A percentile compares a stretch with the other conserved stretches of the same genome.
These are phyloP conservation scores for Kodamaea nitidulidarum DNA, from an alignment of 805 yeast species.

Conservation along the genomic window DNA sequence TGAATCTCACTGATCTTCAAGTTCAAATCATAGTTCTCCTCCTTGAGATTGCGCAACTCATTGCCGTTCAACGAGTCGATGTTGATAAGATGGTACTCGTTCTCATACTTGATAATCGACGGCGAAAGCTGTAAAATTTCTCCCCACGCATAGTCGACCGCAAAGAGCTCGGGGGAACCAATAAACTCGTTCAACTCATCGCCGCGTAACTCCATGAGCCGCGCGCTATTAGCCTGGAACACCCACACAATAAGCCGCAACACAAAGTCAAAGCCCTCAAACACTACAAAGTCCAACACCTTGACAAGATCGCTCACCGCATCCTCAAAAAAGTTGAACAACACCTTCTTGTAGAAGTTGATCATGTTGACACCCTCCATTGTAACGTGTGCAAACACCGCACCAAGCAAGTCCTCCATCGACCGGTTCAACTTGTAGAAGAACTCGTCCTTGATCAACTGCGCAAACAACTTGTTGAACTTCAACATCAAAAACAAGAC, in stretches of 20 bases:
- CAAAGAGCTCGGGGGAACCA: slow-evolving; percentile 16
- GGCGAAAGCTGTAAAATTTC: slow-evolving; percentile 19
- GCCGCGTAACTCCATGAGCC: slow-evolving; percentile 19
- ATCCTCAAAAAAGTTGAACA: slow-evolving; percentile 19
- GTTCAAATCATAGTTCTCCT: slow-evolving; percentile 32
- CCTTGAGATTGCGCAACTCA: slow-evolving; percentile 36
- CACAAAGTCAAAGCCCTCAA: slow-evolving; percentile 39
- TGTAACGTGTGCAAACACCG: slow-evolving; percentile 28
- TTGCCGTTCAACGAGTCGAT: slow-evolving; percentile 36
- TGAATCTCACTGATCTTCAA: slow-evolving; percentile 24
- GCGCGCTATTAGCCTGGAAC: slow-evolving; percentile 15
- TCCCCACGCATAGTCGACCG: slow-evolving; percentile 10
- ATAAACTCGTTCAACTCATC: slow-evolving; percentile 23
- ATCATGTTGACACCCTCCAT: slow-evolving; percentile 34
- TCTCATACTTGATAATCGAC: slow-evolving; percentile 30
- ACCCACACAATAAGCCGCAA: slow-evolving; percentile 25
- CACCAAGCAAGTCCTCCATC: slow-evolving; percentile 30
- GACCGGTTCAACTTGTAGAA: slow-evolving; percentile 34
- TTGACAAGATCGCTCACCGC: slow-evolving; percentile 8
- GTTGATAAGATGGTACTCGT: slow-evolving; percentile 35
- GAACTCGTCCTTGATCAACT: slow-evolving; percentile 30
- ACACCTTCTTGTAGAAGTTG: slow-evolving; percentile 16
- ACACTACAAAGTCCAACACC: slow-evolving; percentile 33
- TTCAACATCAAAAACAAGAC: slow-evolving; percentile 32
- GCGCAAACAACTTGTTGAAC: slow-evolving; percentile 23